Percentiles rank a stretch among this genome's conserved stretches.
Conservation (phyloP, 208 protist species). For the Crithidia brevicula region DNA sequence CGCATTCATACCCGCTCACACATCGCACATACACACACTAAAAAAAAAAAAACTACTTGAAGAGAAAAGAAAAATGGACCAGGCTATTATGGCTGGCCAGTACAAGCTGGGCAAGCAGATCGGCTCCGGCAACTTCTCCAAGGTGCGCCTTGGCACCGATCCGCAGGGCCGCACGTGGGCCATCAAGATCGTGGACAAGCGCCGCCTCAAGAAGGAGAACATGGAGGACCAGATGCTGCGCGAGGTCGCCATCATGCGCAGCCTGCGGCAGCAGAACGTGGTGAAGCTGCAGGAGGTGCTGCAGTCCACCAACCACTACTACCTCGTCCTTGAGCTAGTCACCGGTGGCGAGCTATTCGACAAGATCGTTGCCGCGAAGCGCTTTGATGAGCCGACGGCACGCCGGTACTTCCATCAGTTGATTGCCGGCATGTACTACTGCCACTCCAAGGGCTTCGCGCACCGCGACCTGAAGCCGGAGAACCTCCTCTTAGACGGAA, state of each 20-base stretch:
- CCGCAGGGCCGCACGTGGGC: conserved; percentile 70
- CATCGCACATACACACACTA: too few species aligned
- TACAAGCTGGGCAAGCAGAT: conserved; percentile 90
- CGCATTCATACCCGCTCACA: too few species aligned
- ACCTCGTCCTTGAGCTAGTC: conserved; percentile 91
- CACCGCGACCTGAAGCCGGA: conserved; percentile 94
- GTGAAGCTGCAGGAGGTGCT: conserved; percentile 89
- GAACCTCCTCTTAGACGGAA: conserved; percentile 86
- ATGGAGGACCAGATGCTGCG: conserved; percentile 93
- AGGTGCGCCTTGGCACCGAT: conserved; percentile 80
- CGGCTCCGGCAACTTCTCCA: conserved; percentile 91
- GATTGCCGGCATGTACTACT: conserved; percentile 95
- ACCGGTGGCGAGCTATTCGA: conserved; percentile 95
- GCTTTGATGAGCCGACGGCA: conserved; percentile 86
- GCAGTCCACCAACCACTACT: conserved; percentile 89
- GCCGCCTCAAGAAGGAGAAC: conserved; percentile 77
- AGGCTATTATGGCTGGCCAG: conserved; percentile 55
- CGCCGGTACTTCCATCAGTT: conserved; percentile 96
- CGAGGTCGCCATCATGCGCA: conserved; percentile 90
- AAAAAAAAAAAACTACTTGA: too few species aligned
- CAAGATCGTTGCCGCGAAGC: conserved; percentile 84
- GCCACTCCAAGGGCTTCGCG: conserved; percentile 88
- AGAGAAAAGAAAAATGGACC: conserved; percentile 24
- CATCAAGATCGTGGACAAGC: conserved; percentile 93
- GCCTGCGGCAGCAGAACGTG: conserved; percentile 82